phyloP scores from a whole-genome alignment of 1,139 yeast genomes.

The Blastobotrys persicus region DNA sequence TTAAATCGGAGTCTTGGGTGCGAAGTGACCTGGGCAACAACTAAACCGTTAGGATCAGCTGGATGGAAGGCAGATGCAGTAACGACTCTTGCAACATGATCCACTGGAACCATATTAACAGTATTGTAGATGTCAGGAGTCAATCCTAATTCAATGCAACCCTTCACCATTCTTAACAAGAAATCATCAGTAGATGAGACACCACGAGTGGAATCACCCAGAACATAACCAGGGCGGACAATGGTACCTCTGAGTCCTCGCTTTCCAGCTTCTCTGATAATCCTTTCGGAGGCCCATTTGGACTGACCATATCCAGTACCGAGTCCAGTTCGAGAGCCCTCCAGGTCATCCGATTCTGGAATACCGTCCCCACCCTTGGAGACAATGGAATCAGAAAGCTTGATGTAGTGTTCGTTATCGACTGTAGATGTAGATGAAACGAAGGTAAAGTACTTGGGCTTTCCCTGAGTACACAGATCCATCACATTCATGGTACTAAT shows the following conservation, averaged over 20 bases:
- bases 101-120: conserved; percentile 97
- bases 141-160: conserved; percentile 81
- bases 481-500: conserved; percentile 81
- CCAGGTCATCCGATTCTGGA: conserved; percentile 75
- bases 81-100: conserved; percentile 91
- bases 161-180: conserved; percentile 89
- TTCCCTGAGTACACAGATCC: conserved; percentile 73
- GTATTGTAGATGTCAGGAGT: conserved; percentile 83
- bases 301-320: conserved; percentile 96
- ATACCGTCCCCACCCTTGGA: conserved; percentile 69
- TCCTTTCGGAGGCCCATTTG: conserved; percentile 94
- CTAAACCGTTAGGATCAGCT: conserved; percentile 47
- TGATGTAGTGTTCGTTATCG: conserved; percentile 78
- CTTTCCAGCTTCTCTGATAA: conserved; percentile 79
- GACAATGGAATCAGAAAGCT: conserved; percentile 67
- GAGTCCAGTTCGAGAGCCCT: conserved; percentile 76
- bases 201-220: conserved; percentile 82
- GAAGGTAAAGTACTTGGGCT: conserved; percentile 81
- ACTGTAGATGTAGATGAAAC: conserved; percentile 94
- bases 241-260: conserved; percentile 85
- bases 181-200: conserved; percentile 94
- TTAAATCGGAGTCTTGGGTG: conserved; percentile 87
- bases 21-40: conserved; percentile 94
- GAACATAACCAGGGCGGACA: conserved; percentile 93
- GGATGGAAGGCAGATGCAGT: conserved; percentile 83